Evolutionary conservation across 768 basidiomycete genomes (phyloP).

Genomic region (Hydnomerulius pinastri): DNA sequence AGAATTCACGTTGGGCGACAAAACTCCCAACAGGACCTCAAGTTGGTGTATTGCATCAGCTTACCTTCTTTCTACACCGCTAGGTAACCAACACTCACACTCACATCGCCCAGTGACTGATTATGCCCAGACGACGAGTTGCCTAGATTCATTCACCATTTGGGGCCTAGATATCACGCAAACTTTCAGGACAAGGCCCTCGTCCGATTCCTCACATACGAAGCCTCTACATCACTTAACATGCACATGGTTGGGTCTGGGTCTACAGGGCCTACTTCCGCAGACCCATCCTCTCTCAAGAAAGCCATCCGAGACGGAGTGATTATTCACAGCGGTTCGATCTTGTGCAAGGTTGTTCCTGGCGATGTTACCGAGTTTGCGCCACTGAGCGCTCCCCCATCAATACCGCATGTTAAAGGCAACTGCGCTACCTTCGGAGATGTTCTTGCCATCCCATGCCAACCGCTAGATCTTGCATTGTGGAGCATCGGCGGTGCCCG

Average conservation of each 20-base stretch:
- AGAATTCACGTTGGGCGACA: slow-evolving; percentile 60
- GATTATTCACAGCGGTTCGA: slow-evolving; percentile 37
- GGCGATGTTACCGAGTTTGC: slow-evolving; percentile 13
- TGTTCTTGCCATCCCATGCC: slow-evolving; percentile 59
- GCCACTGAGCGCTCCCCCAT: slow-evolving; percentile 10
- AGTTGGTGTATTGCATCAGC: slow-evolving; percentile 70
- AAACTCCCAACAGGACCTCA: slow-evolving; percentile 35
- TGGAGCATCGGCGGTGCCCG: slow-evolving; percentile 86
- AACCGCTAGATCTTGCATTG: slow-evolving; percentile 69
- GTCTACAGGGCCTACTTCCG: slow-evolving; percentile 40
- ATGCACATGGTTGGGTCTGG: slow-evolving; percentile 65
- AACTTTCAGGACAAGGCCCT: slow-evolving; percentile 75
- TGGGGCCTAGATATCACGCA: slow-evolving; percentile 76
- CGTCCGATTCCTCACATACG: slow-evolving; percentile 79
- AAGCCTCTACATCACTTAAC: slow-evolving; percentile 80
- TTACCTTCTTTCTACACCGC: slow-evolving; percentile 57
- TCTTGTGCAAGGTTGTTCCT: slow-evolving; percentile 44
- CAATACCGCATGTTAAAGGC: neutral
- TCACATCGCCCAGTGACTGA: slow-evolving; percentile 13
- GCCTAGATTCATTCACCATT: slow-evolving; percentile 74
- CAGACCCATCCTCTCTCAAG: slow-evolving; percentile 37
- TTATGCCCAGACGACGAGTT: slow-evolving; percentile 59
- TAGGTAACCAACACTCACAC: slow-evolving; percentile 42
- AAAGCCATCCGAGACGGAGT: slow-evolving; percentile 44
- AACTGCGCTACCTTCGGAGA: slow-evolving; percentile 42